A percentile compares a stretch with the other conserved stretches of the same genome.
phyloP scores from a whole-genome alignment of 441 rosid genomes.

The Adansonia grandidieri region DNA sequence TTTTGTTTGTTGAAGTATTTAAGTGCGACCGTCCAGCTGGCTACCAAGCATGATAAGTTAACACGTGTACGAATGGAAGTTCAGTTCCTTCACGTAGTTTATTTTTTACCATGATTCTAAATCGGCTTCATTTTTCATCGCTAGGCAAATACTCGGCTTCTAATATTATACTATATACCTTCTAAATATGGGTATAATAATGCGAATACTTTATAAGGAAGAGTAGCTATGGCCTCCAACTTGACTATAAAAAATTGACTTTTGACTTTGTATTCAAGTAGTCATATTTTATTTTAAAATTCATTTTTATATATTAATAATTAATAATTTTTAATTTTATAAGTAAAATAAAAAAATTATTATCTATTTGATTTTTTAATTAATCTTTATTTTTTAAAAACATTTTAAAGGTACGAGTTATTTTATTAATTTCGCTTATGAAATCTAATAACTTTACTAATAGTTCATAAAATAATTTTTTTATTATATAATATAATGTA shows the following conservation, averaged over 20 bases:
- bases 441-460: too few species aligned
- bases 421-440: too few species aligned
- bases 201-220: not conserved
- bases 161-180: not conserved
- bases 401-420: too few species aligned
- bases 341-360: not conserved
- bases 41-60: constrained; percentile 40
- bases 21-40: constrained; percentile 61
- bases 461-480: too few species aligned
- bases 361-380: too few species aligned
- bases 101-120: not conserved
- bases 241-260: not conserved
- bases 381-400: too few species aligned
- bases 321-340: not conserved
- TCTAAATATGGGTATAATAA: not conserved
- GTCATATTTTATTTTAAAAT: not conserved
- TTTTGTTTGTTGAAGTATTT: constrained; percentile 45
- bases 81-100: constrained; percentile 58
- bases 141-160: constrained; percentile 4
- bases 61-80: constrained; percentile 65
- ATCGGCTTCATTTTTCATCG: not conserved
- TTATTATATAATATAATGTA: not conserved
- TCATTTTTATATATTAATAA: not conserved
- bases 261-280: not conserved
- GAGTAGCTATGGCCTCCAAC: not conserved